A percentile compares a stretch with the other conserved stretches of the same genome.
Conservation (phyloP, 306 rosid genomes). For the Cicer yamashitae region DNA sequence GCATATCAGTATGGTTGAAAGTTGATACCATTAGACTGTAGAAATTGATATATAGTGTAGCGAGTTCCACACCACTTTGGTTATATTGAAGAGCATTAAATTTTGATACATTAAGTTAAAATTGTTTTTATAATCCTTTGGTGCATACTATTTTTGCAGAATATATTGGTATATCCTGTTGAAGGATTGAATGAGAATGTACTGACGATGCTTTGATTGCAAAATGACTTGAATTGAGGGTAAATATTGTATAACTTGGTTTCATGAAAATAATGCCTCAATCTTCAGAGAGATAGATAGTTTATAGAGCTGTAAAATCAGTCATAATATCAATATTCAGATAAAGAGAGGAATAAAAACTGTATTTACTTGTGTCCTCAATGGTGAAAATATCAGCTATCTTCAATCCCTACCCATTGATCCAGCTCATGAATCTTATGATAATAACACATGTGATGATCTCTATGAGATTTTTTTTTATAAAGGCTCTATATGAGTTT, state of each 20-base stretch:
- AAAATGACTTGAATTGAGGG: slow-evolving; percentile 8
- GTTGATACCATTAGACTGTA: slow-evolving; percentile 12
- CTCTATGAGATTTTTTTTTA: background rate
- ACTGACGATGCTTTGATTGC: slow-evolving; percentile 15
- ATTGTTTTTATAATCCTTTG: background rate
- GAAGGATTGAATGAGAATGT: slow-evolving; percentile 28
- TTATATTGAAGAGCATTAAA: background rate
- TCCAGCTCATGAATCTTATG: background rate
- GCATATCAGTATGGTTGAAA: slow-evolving; percentile 10
- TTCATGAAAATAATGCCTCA: slow-evolving; percentile 2
- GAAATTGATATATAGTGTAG: slow-evolving; percentile 29
- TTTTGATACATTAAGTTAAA: slow-evolving; percentile 14
- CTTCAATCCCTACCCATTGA: background rate
- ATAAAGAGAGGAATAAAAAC: background rate
- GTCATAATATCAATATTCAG: background rate
- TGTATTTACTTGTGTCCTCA: background rate
- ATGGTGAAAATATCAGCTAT: slow-evolving; percentile 29
- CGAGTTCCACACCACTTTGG: background rate
- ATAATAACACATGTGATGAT: slow-evolving; percentile 8
- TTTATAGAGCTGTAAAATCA: slow-evolving; percentile 7
- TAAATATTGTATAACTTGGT: slow-evolving; percentile 25
- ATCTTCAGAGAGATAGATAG: background rate
- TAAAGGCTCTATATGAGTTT: no score
- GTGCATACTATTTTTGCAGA: background rate
- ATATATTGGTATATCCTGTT: slow-evolving; percentile 3